These are phyloP conservation scores for Aspergillus aculeatus DNA, from an alignment of 2,329 filamentous ascomycete species.

Conservation along the genomic window DNA sequence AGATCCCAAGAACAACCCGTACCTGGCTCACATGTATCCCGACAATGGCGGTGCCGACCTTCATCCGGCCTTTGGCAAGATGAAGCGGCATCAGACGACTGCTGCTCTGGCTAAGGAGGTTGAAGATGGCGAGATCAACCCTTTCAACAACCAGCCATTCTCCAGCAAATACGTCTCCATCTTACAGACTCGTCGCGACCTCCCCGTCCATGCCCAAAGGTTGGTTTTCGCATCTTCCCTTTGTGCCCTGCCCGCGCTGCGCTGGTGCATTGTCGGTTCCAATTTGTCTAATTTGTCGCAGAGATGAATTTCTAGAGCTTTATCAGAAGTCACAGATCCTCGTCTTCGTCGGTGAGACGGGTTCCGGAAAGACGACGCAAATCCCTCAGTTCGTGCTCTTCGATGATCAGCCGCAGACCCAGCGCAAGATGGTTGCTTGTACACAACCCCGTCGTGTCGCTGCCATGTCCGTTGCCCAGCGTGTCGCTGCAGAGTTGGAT, in stretches of 20 bases:
- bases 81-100: conserved; percentile 79
- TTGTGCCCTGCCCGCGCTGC: background rate
- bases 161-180: conserved; percentile 88
- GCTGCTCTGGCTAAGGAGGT: conserved; percentile 68
- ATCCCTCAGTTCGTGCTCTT: conserved; percentile 98
- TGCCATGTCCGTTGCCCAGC: conserved; percentile 97
- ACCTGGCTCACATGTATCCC: conserved; percentile 85
- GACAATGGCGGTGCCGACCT: conserved; percentile 38
- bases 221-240: conserved; percentile 40
- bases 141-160: conserved; percentile 76
- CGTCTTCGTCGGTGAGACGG: conserved; percentile 97
- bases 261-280: background rate
- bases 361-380: conserved; percentile 98
- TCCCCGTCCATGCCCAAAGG: conserved; percentile 91
- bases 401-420: conserved; percentile 86
- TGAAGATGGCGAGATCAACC: conserved; percentile 79
- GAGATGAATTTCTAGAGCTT: conserved; percentile 87
- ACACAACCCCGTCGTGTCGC: conserved; percentile 97
- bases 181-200: conserved; percentile 74
- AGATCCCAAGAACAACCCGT: conserved; percentile 70
- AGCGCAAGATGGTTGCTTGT: conserved; percentile 89
- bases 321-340: conserved; percentile 95
- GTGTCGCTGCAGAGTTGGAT: conserved; percentile 96
- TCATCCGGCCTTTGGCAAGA: conserved; percentile 58
- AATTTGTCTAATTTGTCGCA: conserved; percentile 30